Base-by-base conservation (phyloP, 768 basidiomycete species). In the Dendrothele bispora region DNA sequence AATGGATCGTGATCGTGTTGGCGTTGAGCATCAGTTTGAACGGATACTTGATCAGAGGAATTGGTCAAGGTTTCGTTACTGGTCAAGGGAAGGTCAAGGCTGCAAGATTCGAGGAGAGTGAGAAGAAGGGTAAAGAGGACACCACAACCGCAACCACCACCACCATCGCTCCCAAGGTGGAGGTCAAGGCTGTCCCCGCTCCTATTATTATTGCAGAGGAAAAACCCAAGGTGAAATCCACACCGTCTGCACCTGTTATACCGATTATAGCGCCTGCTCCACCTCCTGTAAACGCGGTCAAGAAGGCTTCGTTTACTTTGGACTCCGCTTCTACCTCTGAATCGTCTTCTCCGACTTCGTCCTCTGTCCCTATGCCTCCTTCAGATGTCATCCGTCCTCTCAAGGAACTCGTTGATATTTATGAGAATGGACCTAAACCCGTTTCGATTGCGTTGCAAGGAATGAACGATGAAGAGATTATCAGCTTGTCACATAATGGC, bases 1-100 rank as follows among this genome's bases (percentile, higher is more conserved):
- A 98, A 71, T 95, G 91, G 88, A 94, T 98, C 61, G 90, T 98
- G 40, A 77, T 91, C 47, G 75, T 89, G 14, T 80, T 99, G 20
- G 88, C 84, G 3, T 78, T 95, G 50, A 89, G 86, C 50, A 87
- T 98, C 49, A 80, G 85, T 47, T 74, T 99, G 48, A 99, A 99
- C 53, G 95, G 94, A 3, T 98, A 91, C 61, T 75, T 98, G 14
- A 78, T 99, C 49, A 95, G 92, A 66, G 88, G 88, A 4, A 86
- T 90, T 35, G 84, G 80, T 25, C 56, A 72, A 0, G 69, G 61
- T 34, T 36, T 59, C 5, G 53, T 57, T 43, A 54, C 46, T 29
- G 56, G 54, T 28, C 26, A 44, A 46, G 57, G 54, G 46, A 39
- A 49, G 41, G 51, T 50, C 22, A 60, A 51, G 37, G 58, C 55